phyloP scores from a whole-genome alignment of 2,329 filamentous ascomycete genomes.

The Sarocladium strictum region DNA sequence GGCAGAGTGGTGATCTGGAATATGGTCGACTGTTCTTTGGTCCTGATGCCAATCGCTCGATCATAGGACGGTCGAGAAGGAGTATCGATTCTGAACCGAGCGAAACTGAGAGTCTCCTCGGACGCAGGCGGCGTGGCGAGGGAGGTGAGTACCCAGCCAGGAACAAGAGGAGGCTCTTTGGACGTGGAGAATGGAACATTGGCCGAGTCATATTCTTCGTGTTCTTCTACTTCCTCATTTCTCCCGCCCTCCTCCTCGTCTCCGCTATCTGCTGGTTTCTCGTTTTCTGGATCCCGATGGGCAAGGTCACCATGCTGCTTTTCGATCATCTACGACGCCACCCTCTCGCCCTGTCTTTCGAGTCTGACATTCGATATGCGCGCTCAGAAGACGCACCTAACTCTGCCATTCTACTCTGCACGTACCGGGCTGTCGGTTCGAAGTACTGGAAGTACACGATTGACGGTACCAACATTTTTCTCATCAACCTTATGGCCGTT shows the following conservation, averaged over 20 bases:
- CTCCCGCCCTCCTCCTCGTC: conserved; percentile 77
- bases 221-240: conserved; percentile 91
- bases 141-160: conserved; percentile 30
- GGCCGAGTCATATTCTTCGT: conserved; percentile 93
- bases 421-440: conserved; percentile 86
- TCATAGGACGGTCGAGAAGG: conserved; percentile 78
- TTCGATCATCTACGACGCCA: conserved; percentile 90
- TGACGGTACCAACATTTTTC: conserved; percentile 97
- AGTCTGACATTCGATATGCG: conserved; percentile 73
- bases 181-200: conserved; percentile 90
- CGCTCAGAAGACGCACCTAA: conserved; percentile 64
- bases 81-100: conserved; percentile 80
- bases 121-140: conserved; percentile 49
- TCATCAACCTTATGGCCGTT: conserved; percentile 92
- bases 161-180: conserved; percentile 82
- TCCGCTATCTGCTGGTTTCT: conserved; percentile 91
- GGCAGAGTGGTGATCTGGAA: conserved; percentile 96
- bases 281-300: conserved; percentile 98
- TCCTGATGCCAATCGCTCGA: conserved; percentile 67
- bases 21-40: conserved; percentile 96
- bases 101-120: conserved; percentile 86
- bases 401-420: conserved; percentile 87
- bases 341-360: conserved; percentile 86
- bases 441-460: conserved; percentile 99
- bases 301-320: conserved; percentile 83